These are phyloP conservation scores for Tolypocladium sp. DNA, from an alignment of 2,329 filamentous ascomycete species.

Conservation along the genomic window DNA sequence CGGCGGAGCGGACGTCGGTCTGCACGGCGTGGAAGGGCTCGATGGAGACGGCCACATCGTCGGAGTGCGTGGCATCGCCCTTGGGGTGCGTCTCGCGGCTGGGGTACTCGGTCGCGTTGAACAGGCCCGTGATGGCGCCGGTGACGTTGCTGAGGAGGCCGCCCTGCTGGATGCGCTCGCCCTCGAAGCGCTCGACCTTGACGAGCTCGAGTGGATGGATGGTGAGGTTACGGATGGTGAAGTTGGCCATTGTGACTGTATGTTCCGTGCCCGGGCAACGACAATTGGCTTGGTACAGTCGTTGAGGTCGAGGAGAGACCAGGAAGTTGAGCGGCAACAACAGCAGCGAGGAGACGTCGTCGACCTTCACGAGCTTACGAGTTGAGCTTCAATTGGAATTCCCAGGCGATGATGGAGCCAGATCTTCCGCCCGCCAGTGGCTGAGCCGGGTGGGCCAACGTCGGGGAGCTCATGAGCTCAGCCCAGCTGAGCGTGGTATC, in stretches of 20 bases:
- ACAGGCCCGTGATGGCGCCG: conserved; percentile 30
- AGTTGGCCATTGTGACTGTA: conserved; percentile 31
- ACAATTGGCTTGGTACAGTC: not conserved
- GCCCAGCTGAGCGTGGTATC: too few relatives aligned
- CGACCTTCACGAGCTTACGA: not conserved
- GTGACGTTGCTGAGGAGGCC: conserved; percentile 37
- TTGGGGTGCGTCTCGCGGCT: conserved; percentile 30
- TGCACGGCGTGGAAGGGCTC: conserved; percentile 57
- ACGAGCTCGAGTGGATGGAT: conserved; percentile 63
- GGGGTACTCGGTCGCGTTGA: conserved; percentile 29
- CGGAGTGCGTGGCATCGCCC: conserved; percentile 49
- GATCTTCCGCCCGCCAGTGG: too few relatives aligned
- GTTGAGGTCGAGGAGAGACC: not conserved
- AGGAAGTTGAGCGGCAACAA: not conserved
- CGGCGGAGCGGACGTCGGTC: conserved; percentile 46
- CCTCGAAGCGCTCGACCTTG: conserved; percentile 63
- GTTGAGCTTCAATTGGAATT: not conserved
- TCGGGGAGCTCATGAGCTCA: too few relatives aligned
- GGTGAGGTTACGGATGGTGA: conserved; percentile 79
- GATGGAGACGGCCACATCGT: conserved; percentile 55
- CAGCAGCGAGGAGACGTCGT: too few relatives aligned
- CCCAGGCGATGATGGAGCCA: not conserved
- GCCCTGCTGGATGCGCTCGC: conserved; percentile 28
- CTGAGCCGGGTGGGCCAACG: too few relatives aligned
- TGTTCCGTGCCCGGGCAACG: not conserved